Conservation (phyloP, 257 asterid species). For the Ophiorrhiza pumila region DNA sequence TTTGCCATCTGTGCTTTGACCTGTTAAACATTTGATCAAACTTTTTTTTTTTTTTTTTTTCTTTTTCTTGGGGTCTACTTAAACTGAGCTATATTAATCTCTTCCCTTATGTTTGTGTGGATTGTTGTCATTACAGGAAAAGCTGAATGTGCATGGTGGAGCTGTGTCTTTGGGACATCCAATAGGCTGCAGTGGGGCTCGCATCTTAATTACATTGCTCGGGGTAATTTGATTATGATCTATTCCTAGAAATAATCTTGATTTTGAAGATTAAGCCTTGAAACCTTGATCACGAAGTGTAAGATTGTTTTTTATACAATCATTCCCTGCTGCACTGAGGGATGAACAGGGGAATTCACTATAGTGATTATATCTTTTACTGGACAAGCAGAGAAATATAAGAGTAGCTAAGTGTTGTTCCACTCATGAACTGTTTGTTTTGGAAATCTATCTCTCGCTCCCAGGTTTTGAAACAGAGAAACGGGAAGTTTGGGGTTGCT, state of each 20-base stretch:
- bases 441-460: not conserved
- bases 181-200: slow-evolving; percentile 94
- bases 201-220: slow-evolving; percentile 79
- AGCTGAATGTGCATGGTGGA: slow-evolving; percentile 81
- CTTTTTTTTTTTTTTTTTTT: not conserved
- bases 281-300: too few species aligned
- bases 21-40: not conserved
- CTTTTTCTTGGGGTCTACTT: not conserved
- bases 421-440: not conserved
- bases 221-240: slow-evolving; percentile 52
- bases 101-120: slow-evolving; percentile 15
- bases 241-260: not conserved
- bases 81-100: not conserved
- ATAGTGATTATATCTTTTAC: not conserved
- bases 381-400: too few species aligned
- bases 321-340: too few species aligned
- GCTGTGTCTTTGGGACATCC: slow-evolving; percentile 97
- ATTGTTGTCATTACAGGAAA: slow-evolving; percentile 40
- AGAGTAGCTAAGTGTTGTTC: not conserved
- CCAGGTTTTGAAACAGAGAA: slow-evolving; percentile 73
- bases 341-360: not conserved
- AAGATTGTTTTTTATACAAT: too few species aligned
- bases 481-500: slow-evolving; percentile 81
- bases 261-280: too few species aligned
- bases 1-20: slow-evolving; percentile 11